Conservation (phyloP, 495 filamentous ascomycete genomes). For the Penicillium diatomitis region DNA sequence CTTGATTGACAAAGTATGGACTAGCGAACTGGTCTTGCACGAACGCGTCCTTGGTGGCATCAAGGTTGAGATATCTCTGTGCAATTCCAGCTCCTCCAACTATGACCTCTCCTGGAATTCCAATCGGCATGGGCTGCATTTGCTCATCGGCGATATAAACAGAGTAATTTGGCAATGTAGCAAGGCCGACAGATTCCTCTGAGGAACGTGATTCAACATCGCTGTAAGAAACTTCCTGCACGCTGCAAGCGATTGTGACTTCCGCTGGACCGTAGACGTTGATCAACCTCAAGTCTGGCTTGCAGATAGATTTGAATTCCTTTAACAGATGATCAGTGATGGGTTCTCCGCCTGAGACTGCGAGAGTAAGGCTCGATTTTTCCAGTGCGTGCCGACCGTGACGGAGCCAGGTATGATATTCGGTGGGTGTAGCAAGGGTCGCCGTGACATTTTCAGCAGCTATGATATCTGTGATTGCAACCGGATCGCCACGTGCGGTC, state of each 20-base stretch:
- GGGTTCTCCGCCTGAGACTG: conserved; percentile 14
- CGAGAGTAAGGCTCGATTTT: background rate
- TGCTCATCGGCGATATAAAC: conserved; percentile 40
- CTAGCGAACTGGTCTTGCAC: conserved; percentile 21
- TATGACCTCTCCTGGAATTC: conserved; percentile 36
- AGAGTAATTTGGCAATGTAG: conserved; percentile 31
- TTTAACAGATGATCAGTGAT: conserved; percentile 6
- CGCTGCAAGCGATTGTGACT: conserved; percentile 15
- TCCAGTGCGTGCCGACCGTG: conserved; percentile 12
- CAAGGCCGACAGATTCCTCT: conserved; percentile 10
- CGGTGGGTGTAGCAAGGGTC: conserved; percentile 32
- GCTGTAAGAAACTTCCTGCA: conserved; percentile 8
- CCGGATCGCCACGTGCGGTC: conserved; percentile 20
- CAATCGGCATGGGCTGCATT: conserved; percentile 29
- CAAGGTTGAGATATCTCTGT: conserved; percentile 33
- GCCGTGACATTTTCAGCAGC: conserved; percentile 21
- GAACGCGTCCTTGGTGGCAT: conserved; percentile 24
- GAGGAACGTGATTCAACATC: background rate
- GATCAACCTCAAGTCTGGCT: conserved; percentile 13
- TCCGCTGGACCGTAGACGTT: conserved; percentile 30
- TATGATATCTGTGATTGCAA: conserved; percentile 25
- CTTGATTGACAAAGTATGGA: conserved; percentile 5
- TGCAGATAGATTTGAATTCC: conserved; percentile 14
- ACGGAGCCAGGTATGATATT: conserved; percentile 28
- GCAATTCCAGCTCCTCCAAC: conserved; percentile 36